Base-by-base conservation (phyloP, 1,139 yeast genomes). In the Arxiozyma bovina region DNA sequence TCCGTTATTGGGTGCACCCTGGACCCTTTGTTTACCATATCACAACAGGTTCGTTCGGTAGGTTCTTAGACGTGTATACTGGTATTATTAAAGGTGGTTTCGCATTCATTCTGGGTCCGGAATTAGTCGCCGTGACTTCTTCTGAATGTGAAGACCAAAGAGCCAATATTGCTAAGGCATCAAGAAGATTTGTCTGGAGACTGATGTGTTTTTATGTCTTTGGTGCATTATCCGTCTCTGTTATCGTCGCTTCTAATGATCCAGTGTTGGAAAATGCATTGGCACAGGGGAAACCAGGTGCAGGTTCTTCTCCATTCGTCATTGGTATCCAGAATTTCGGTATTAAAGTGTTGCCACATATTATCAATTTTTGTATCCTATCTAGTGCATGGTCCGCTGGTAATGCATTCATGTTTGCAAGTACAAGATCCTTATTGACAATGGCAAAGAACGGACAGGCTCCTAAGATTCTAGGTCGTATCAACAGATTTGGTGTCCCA, bases 51-150 rank as follows among this genome's bases (percentile, higher is more conserved):
- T 58, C 65, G 50, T 73, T 82, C 15, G 88, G 87, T 42, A 72
- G 69, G 52, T 78, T 79, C 66, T 78, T 82, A 57, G 95, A 91
- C 1, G 81, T 85, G 61, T 73, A 84, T 64, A 80, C 83, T 4
- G 84, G 87, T 56, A 69, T 86, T 54, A 76, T 77, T 54, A 75
- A 79, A 51, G 84, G 85, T 50, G 78, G 80, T 42, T 87, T 85
- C 69, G 82, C 90, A 7, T 67, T 67, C 74, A 78, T 86, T 63
- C 85, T 87, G 42, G 94, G 95, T 11, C 91, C 95, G 1, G 96
- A 77, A 63, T 63, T 74, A 54, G 74, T 78, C 46, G 73, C 77
- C 34, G 57, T 76, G 47, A 70, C 78, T 18, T 77, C 77, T 25
- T 78, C 81, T 21, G 83, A 79, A 65, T 75, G 78, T 23, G 60